phyloP scores from a whole-genome alignment of 2,329 filamentous ascomycete genomes.

The Fusarium anguioides region DNA sequence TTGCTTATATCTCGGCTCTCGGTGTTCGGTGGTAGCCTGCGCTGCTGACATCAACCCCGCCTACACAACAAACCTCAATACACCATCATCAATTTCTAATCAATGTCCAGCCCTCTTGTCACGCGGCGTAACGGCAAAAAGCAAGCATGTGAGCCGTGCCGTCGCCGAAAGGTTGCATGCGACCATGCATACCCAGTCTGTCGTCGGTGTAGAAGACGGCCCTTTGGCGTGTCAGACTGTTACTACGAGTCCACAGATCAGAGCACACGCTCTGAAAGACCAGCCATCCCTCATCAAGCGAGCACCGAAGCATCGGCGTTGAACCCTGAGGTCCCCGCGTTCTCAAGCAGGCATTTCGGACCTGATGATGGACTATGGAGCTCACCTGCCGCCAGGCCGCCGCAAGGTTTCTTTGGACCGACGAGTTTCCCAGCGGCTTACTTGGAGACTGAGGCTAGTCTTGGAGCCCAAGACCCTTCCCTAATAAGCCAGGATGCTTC shows the following conservation, averaged over 20 bases:
- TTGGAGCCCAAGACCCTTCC: not conserved
- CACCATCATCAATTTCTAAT: not conserved
- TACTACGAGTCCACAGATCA: not conserved
- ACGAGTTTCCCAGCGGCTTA: not conserved
- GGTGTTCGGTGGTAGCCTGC: not conserved
- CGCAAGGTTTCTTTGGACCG: not conserved
- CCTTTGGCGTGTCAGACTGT: not conserved
- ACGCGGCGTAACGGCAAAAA: constrained; percentile 1
- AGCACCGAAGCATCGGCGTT: not conserved
- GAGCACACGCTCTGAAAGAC: rapidly evolving
- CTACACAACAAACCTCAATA: rapidly evolving
- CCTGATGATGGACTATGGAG: not conserved
- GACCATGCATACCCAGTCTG: not conserved
- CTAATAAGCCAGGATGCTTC: rapidly evolving
- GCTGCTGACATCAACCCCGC: not conserved
- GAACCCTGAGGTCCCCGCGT: not conserved
- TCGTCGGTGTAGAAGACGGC: not conserved
- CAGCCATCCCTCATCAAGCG: not conserved
- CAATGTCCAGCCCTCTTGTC: not conserved
- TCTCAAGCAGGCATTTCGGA: not conserved
- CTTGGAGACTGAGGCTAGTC: not conserved
- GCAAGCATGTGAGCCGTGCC: constrained; percentile 3
- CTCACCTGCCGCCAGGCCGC: not conserved
- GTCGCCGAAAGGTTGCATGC: not conserved
- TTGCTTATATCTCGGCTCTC: not conserved